Evolutionary conservation across 108 stramenopile species (phyloP), one percentile per base, ranked within the genome.

Genomic region (Stephanodiscus triporus): DNA sequence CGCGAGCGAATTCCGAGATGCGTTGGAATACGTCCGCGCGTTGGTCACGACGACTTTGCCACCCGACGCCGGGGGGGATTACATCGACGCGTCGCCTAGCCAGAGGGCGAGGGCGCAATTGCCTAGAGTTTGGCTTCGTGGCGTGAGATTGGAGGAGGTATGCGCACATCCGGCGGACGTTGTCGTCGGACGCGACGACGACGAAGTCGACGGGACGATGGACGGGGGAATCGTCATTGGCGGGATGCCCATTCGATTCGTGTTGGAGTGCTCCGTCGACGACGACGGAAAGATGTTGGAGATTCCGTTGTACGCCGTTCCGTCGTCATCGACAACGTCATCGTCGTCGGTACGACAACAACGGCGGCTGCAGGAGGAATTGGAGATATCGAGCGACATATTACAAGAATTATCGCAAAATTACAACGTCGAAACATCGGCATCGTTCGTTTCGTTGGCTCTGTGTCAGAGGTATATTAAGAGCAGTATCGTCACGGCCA

Each of bases 261-360:
- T 54, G 14, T 51, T 80, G 51, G 66, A 80, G 68, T 80, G 78
- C 50, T 72, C 78, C 9, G 78, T 80, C 26, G 78, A 80, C 38
- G 72, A 73, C 48, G 61, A 48, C 22, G 34, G 53, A 6, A 68
- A 80, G 63, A 49, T 55, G 30, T 69, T 80, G 66, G 72, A 80
- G 17, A 60, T 80, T 66, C 78, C 78, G 50, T 30, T 80, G 14
- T 68, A 66, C 38, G 64, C 66, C 49, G 62, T 80, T 30, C 78
- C 78, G 54, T 57, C 65, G 2, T 22, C 60, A 3, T 30, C 32
- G 55, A 9, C 43, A 20, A 26, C 20, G 19, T 4, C 38, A 20
- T 47, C 19, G 19, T 20, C 7, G n/a, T 20, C 16, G 23, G 51
- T 1, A 1, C 26, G 9, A 7, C 27, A 23, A 24, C 11, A 26